Evolutionary conservation across 2,329 filamentous ascomycete genomes (phyloP), one percentile per base, ranked within the genome.

Genomic region (Blumeriella jaapii): DNA sequence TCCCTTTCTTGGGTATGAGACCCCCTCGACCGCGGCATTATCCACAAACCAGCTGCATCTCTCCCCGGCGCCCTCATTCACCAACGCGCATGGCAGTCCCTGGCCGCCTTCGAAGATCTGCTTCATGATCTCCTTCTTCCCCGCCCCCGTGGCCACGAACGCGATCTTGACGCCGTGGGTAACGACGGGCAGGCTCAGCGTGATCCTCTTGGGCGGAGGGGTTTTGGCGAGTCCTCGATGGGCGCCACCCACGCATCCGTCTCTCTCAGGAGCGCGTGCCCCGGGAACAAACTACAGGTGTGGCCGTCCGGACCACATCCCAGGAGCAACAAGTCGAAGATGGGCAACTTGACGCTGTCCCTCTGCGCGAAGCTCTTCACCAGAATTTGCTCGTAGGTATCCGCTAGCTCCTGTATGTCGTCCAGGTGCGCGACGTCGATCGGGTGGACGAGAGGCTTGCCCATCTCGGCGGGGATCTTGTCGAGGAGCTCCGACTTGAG

Each of bases 31-130:
- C 29, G 91, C 89, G 4, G 82, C 67, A 53, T 77, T 70, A 57
- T 96, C 91, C 27, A 87, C 85, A 57, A 98, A 96, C 91, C 91
- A 98, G 62, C 78, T 91, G 54, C 86, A 85, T 52, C 85, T 80
- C 46, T 94, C 86, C 28, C 82, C 84, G 3, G 74, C 80, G 26
- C 73, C 75, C 51, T 82, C 74, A 58, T 98, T 98, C 53, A 98
- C 79, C 46, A 96, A 66, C 1, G 83, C 76, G 56, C 86, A 94
- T 2, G 91, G 91, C 40, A 96, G 65, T 22, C 73, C 77, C 26
- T 67, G 61, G 6, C 78, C 77, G 47, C 82, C 79, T 46, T 84
- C 76, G 55, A 98, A 93, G 49, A 96, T 95, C 55, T 82, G 67
- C 70, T 85, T 91, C 71, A 96, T 69, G 35, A 96, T 80, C 2